Base-by-base conservation (phyloP, 768 basidiomycete genomes). In the Lentinula sp. region DNA sequence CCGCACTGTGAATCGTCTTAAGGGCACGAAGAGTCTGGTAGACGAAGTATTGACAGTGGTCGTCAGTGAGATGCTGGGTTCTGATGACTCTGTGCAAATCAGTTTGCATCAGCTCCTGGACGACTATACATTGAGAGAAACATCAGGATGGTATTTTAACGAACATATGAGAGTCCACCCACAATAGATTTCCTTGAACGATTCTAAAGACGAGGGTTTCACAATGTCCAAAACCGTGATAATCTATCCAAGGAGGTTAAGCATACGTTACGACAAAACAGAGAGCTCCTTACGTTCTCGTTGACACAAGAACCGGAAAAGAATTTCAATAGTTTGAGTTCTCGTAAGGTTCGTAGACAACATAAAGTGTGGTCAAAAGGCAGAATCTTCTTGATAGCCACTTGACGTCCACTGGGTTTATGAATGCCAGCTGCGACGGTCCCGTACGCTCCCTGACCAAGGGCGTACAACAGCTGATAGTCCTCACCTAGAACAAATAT, bases 301-400 rank as follows among this genome's bases (percentile, higher is more conserved):
- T 90, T 91, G 52, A 90, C 77, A 67, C 88, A 90, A 49, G 82
- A 80, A 65, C 88, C 87, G 5, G 88, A 88, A 74, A 91, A 89
- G 78, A 91, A 91, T 71, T 88, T 89, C 71, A 91, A 81, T 18
- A 97, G 79, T 76, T 97, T 96, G 71, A 97, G 81, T 76, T 97
- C 95, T 62, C 95, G 83, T 57, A 97, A 77, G 2, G 95, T 98
- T 61, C 89, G 82, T 70, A 96, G 76, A 67, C 90, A 93, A 77
- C 95, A 96, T 72, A 96, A 80, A 35, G 91, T 88, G 70, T 96
- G 95, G 68, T 96, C 95, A 73, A 97, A 96, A 8, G 94, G 95
- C 45, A 91, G 85, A 68, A 97, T 89, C 75, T 93, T 94, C 83
- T 96, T 98, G 76, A 96, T 95, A 46, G 95, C 95, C 15, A 98